These are phyloP conservation scores for Solanum dulcamara DNA, from an alignment of 257 asterid genomes.

Conservation along the genomic window DNA sequence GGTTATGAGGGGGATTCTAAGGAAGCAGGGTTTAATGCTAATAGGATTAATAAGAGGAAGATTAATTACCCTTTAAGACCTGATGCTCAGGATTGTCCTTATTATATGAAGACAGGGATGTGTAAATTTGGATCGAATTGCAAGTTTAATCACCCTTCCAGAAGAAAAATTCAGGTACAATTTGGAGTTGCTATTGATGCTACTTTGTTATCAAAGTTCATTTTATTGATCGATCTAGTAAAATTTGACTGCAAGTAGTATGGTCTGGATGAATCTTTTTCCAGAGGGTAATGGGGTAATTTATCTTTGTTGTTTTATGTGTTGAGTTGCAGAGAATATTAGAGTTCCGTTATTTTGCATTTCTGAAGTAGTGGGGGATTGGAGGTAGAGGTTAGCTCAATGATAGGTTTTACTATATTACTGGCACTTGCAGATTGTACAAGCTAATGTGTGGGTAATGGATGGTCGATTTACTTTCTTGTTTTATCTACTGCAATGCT, in stretches of 20 bases:
- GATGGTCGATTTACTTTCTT: neutral
- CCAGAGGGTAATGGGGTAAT: neutral
- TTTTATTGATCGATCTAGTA: neutral
- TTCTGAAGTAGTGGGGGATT: neutral
- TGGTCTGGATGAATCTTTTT: neutral
- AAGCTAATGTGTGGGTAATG: neutral
- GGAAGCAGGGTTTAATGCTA: conserved; percentile 14
- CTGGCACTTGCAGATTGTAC: neutral
- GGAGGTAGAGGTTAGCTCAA: neutral
- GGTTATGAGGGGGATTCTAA: neutral
- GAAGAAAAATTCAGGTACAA: conserved; percentile 52
- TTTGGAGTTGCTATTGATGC: neutral
- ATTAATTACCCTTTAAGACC: conserved; percentile 59
- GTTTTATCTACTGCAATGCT: neutral
- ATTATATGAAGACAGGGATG: conserved; percentile 57
- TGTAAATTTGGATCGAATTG: conserved; percentile 81
- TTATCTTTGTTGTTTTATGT: neutral
- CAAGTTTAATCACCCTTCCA: conserved; percentile 88
- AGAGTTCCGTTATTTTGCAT: neutral
- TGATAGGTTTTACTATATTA: neutral
- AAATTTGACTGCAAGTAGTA: neutral
- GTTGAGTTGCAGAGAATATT: neutral
- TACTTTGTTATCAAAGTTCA: neutral
- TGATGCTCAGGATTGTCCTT: conserved; percentile 83
- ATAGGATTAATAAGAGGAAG: conserved; percentile 17